Evolutionary conservation across 2,329 filamentous ascomycete genomes (phyloP).

Genomic region (Raffaelea arxii): DNA sequence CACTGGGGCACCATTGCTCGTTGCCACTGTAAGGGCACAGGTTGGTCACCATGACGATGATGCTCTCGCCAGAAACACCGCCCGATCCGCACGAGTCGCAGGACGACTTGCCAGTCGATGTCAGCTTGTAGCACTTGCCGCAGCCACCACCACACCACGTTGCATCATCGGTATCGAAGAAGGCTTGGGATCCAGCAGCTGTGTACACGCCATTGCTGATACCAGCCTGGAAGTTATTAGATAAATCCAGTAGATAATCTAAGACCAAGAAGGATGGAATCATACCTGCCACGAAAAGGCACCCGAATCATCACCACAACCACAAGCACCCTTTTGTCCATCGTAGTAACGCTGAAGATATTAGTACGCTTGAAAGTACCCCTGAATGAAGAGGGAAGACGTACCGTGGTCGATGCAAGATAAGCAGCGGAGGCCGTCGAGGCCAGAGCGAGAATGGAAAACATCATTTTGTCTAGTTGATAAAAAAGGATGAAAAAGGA

Average conservation of each 20-base stretch:
- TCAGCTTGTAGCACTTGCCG: constrained; percentile 19
- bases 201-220: constrained; percentile 14
- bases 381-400: neutral
- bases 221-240: constrained; percentile 1
- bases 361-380: neutral
- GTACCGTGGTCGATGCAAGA: constrained; percentile 6
- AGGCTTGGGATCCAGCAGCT: constrained; percentile 16
- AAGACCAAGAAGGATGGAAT: neutral
- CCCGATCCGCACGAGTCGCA: constrained; percentile 15
- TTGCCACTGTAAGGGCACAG: constrained; percentile 25
- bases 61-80: constrained; percentile 14
- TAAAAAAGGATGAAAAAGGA: neutral
- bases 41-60: constrained; percentile 24
- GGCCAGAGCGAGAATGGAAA: constrained; percentile 1
- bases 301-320: constrained; percentile 18
- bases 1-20: constrained; percentile 23
- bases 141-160: constrained; percentile 20
- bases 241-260: neutral
- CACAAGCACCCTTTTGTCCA: constrained; percentile 20
- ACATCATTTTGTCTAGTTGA: constrained; percentile 2
- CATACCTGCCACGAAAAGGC: constrained; percentile 18
- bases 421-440: constrained; percentile 2
- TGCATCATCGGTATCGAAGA: constrained; percentile 12
- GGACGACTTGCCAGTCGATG: constrained; percentile 16
- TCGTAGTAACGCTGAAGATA: constrained; percentile 20